phyloP scores from a whole-genome alignment of 768 basidiomycete genomes.

The Pholiota molesta region DNA sequence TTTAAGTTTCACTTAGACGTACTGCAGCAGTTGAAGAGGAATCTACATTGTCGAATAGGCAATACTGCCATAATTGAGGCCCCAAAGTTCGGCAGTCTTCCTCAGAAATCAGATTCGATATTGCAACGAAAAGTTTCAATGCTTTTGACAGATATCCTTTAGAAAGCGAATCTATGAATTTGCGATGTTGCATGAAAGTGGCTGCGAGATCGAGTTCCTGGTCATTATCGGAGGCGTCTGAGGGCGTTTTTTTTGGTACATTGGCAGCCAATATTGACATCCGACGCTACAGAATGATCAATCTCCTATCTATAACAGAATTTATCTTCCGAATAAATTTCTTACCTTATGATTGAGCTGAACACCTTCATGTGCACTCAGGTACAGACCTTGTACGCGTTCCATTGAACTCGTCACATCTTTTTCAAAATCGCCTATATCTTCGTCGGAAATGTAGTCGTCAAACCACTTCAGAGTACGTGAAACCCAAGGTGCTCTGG shows the following conservation, averaged over 20 bases:
- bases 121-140: constrained; percentile 63
- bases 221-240: constrained; percentile 11
- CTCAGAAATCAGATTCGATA: constrained; percentile 54
- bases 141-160: constrained; percentile 49
- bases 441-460: constrained; percentile 37
- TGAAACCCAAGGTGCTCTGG: constrained; percentile 50
- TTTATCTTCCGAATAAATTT: neutral
- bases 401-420: constrained; percentile 44
- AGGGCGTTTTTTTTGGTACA: constrained; percentile 10
- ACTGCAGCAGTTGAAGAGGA: constrained; percentile 52
- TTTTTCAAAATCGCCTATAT: constrained; percentile 42
- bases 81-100: constrained; percentile 57
- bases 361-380: constrained; percentile 48
- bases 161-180: constrained; percentile 45
- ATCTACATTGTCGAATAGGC: constrained; percentile 44
- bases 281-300: constrained; percentile 18
- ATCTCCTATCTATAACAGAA: neutral
- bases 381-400: constrained; percentile 53
- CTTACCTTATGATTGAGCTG: constrained; percentile 47
- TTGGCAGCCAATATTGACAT: constrained; percentile 20
- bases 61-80: constrained; percentile 59
- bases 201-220: constrained; percentile 34
- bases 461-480: constrained; percentile 48
- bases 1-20: constrained; percentile 22
- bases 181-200: constrained; percentile 37